Conservation (phyloP, 176 grass and related monocot species). For the Oryza longistaminata region DNA sequence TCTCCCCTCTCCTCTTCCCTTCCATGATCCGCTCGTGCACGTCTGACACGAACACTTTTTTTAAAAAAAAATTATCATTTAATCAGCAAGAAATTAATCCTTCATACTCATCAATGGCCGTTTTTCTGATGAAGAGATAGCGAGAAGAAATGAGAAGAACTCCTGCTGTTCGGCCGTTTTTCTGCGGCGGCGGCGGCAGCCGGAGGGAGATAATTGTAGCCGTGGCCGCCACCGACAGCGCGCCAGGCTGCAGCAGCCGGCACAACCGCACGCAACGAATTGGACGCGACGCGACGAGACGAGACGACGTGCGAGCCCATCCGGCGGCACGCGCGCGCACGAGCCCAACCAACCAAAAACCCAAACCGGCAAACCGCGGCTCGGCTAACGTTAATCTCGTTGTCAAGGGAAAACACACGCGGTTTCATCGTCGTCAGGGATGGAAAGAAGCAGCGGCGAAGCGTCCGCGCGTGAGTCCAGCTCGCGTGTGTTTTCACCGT, state of each 20-base stretch:
- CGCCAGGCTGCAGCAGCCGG: constrained; percentile 11
- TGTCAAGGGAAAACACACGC: neutral
- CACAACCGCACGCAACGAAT: constrained; percentile 54
- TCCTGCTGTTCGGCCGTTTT: neutral
- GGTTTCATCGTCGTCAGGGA: neutral
- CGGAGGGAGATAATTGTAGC: neutral
- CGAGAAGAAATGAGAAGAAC: neutral
- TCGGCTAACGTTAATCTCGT: constrained; percentile 14
- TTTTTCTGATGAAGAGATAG: no score
- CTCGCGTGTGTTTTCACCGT: neutral
- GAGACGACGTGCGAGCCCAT: constrained; percentile 45
- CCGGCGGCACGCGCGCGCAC: constrained; percentile 35
- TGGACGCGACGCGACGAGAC: neutral
- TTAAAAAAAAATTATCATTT: neutral
- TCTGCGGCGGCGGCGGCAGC: neutral
- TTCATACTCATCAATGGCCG: neutral
- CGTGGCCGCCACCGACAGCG: constrained; percentile 39
- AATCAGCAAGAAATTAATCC: neutral
- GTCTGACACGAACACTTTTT: neutral
- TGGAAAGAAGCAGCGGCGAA: neutral
- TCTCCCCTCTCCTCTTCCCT: neutral
- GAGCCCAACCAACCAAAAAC: neutral
- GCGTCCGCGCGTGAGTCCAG: neutral
- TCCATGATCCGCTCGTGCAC: neutral
- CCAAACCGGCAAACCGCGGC: constrained; percentile 32